These are phyloP conservation scores for Piromyces finnis DNA, from an alignment of 192 early-diverging fungal genomes.

Conservation along the genomic window DNA sequence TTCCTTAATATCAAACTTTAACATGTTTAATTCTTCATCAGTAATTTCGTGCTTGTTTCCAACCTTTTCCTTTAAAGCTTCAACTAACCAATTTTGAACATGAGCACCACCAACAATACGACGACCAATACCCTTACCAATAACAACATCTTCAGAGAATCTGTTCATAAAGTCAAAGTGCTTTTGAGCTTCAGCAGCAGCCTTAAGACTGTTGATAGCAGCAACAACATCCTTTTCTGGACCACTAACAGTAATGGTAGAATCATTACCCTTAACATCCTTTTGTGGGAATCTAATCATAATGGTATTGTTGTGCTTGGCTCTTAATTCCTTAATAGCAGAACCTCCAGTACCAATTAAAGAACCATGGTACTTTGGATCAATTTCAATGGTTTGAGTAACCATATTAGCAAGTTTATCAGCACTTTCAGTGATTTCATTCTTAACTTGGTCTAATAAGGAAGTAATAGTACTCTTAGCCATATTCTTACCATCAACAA, in stretches of 20 bases:
- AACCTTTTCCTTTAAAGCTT: background rate
- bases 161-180: slow-evolving; percentile 36
- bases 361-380: slow-evolving; percentile 52
- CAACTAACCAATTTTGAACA: background rate
- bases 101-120: background rate
- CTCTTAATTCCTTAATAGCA: slow-evolving; percentile 53
- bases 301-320: slow-evolving; percentile 36
- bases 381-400: slow-evolving; percentile 36
- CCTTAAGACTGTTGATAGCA: slow-evolving; percentile 42
- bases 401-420: slow-evolving; percentile 43
- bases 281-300: slow-evolving; percentile 38
- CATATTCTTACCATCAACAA: slow-evolving; percentile 29
- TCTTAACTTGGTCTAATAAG: slow-evolving; percentile 19
- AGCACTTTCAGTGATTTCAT: slow-evolving; percentile 21
- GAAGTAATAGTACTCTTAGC: slow-evolving; percentile 12
- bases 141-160: slow-evolving; percentile 14
- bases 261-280: background rate
- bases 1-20: background rate
- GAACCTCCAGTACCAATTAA: slow-evolving; percentile 61
- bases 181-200: slow-evolving; percentile 47
- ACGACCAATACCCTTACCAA: slow-evolving; percentile 18
- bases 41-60: background rate
- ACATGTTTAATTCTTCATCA: background rate
- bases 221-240: slow-evolving; percentile 57
- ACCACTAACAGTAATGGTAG: slow-evolving; percentile 59